Conservation (phyloP, 768 basidiomycete genomes). For the Suillus alpinus region DNA sequence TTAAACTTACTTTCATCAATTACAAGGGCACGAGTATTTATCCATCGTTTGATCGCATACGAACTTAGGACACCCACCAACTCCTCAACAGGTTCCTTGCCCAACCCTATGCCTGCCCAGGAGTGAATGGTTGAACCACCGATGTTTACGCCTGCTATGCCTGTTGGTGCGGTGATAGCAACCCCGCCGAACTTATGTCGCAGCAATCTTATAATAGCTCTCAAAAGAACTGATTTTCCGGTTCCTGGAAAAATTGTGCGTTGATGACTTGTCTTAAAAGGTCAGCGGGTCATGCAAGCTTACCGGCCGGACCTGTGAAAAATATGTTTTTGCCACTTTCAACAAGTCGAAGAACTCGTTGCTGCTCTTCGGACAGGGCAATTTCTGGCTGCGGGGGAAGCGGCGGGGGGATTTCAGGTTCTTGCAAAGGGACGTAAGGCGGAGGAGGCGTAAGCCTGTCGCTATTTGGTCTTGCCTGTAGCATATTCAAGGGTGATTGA, state of each 20-base stretch:
- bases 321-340: slow-evolving; percentile 59
- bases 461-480: neutral
- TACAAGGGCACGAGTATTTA: slow-evolving; percentile 48
- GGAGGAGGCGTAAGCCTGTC: neutral
- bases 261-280: neutral
- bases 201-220: slow-evolving; percentile 51
- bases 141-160: slow-evolving; percentile 68
- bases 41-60: slow-evolving; percentile 45
- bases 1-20: slow-evolving; percentile 67
- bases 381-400: slow-evolving; percentile 11
- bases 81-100: slow-evolving; percentile 43
- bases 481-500: neutral
- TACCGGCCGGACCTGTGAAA: slow-evolving; percentile 76
- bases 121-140: slow-evolving; percentile 68
- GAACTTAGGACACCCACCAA: slow-evolving; percentile 37
- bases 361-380: slow-evolving; percentile 40
- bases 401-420: neutral
- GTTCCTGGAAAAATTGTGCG: slow-evolving; percentile 40
- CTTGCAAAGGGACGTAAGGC: neutral
- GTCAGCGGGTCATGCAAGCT: slow-evolving; percentile 2
- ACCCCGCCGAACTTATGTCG: slow-evolving; percentile 34
- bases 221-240: slow-evolving; percentile 68
- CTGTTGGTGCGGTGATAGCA: slow-evolving; percentile 65
- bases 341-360: slow-evolving; percentile 41
- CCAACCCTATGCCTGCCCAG: slow-evolving; percentile 63